Conservation (phyloP, 2,329 filamentous ascomycete species). For the Xylaria sp. region DNA sequence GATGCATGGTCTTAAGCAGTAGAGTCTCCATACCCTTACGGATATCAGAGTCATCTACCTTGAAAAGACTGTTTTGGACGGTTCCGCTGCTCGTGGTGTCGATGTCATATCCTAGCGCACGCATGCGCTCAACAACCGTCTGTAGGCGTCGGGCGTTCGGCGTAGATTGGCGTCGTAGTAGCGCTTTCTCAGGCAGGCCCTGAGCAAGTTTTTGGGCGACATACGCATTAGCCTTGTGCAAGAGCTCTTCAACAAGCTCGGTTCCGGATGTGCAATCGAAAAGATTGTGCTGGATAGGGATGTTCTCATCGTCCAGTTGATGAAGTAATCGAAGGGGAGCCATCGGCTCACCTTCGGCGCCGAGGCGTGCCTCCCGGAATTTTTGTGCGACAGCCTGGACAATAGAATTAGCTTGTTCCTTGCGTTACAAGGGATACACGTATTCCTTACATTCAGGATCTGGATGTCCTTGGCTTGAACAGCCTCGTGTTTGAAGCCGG, state of each 20-base stretch:
- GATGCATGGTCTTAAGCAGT: constrained; percentile 91
- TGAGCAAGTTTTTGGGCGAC: constrained; percentile 82
- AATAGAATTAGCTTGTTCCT: constrained; percentile 29
- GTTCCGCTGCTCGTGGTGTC: constrained; percentile 88
- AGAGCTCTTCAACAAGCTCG: constrained; percentile 92
- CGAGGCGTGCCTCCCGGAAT: constrained; percentile 86
- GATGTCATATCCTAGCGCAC: constrained; percentile 84
- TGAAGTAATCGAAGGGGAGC: constrained; percentile 87
- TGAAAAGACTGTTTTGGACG: constrained; percentile 93
- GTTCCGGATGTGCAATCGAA: constrained; percentile 89
- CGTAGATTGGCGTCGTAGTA: constrained; percentile 82
- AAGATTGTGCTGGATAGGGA: constrained; percentile 93
- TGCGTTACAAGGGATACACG: background rate
- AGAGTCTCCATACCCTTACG: constrained; percentile 98
- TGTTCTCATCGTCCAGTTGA: constrained; percentile 96
- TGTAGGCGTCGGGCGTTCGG: constrained; percentile 88
- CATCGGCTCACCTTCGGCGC: constrained; percentile 76
- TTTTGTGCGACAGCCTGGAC: constrained; percentile 75
- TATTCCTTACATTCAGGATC: constrained; percentile 67
- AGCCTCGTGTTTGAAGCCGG: constrained; percentile 64
- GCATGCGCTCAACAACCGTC: constrained; percentile 92
- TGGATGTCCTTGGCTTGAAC: constrained; percentile 77
- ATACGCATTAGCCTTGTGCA: constrained; percentile 88
- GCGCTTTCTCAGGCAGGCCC: constrained; percentile 85
- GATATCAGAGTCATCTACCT: constrained; percentile 83